Conservation (phyloP, 768 basidiomycete species). For the Suillus subluteus region DNA sequence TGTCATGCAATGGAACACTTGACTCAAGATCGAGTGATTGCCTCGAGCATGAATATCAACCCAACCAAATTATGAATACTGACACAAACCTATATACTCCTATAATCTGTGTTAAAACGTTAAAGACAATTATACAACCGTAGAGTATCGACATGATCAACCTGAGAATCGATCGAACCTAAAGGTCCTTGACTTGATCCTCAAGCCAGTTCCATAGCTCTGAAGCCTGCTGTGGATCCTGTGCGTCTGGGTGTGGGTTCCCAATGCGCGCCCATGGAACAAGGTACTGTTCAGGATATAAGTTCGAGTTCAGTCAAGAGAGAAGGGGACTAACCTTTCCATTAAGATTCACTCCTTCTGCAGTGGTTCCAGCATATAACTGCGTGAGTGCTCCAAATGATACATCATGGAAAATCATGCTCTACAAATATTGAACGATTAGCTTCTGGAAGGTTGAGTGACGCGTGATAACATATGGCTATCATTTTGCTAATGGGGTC, state of each 20-base stretch:
- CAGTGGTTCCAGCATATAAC: conserved; percentile 51
- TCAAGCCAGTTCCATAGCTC: conserved; percentile 53
- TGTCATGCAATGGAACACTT: too few species aligned
- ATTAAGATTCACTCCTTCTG: conserved; percentile 42
- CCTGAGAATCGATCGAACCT: not conserved
- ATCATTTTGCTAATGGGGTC: not conserved
- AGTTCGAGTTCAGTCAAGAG: not conserved
- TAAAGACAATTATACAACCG: not conserved
- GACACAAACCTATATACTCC: not conserved
- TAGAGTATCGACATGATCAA: not conserved
- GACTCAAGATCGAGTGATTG: not conserved
- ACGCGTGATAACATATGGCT: conserved; percentile 13
- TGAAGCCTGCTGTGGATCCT: conserved; percentile 38
- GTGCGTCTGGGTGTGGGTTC: conserved; percentile 27
- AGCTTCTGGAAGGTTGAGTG: not conserved
- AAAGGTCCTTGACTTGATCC: conserved; percentile 42
- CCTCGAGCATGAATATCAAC: not conserved
- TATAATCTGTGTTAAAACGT: not conserved
- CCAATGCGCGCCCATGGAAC: conserved; percentile 52
- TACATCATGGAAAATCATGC: conserved; percentile 29
- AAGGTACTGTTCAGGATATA: conserved; percentile 38
- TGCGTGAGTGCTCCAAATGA: conserved; percentile 52
- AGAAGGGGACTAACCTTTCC: conserved; percentile 44
- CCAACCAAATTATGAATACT: not conserved
- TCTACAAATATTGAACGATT: conserved; percentile 13